phyloP scores from a whole-genome alignment of 345 rosid species.

The Populus ilicifolia region DNA sequence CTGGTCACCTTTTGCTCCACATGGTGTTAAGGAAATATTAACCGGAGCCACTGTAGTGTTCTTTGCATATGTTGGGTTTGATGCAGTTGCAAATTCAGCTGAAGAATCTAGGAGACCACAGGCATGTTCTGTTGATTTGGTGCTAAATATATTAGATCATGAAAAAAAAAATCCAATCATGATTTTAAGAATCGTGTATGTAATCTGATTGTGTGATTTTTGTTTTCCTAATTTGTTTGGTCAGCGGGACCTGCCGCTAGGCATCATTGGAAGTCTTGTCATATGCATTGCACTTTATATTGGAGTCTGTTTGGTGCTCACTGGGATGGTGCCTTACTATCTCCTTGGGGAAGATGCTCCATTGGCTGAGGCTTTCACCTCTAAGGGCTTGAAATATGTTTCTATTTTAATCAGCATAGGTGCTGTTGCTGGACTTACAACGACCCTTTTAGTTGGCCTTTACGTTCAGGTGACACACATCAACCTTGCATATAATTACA shows the following conservation, averaged over 20 bases:
- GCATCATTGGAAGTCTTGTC: constrained; percentile 85
- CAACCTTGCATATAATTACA: constrained; percentile 2
- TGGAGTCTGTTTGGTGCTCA: constrained; percentile 83
- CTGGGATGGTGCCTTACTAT: constrained; percentile 89
- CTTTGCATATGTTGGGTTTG: constrained; percentile 98
- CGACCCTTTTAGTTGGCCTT: constrained; percentile 89
- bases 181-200: not conserved
- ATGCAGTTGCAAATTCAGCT: constrained; percentile 94
- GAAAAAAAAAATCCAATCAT: not conserved
- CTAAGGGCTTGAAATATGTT: constrained; percentile 81
- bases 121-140: constrained; percentile 35
- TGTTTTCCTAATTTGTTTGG: constrained; percentile 12
- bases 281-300: constrained; percentile 66
- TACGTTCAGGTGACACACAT: constrained; percentile 79
- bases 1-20: constrained; percentile 93
- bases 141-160: not conserved
- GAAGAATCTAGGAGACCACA: constrained; percentile 92
- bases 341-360: constrained; percentile 90
- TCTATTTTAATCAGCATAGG: constrained; percentile 78
- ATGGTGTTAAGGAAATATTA: constrained; percentile 65
- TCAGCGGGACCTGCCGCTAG: constrained; percentile 88
- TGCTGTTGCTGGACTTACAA: constrained; percentile 97
- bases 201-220: constrained; percentile 4
- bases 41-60: constrained; percentile 93
- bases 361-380: constrained; percentile 70